Evolutionary conservation across 257 asterid genomes (phyloP), one percentile per base, ranked within the genome.

Genomic region (Rhazya stricta): DNA sequence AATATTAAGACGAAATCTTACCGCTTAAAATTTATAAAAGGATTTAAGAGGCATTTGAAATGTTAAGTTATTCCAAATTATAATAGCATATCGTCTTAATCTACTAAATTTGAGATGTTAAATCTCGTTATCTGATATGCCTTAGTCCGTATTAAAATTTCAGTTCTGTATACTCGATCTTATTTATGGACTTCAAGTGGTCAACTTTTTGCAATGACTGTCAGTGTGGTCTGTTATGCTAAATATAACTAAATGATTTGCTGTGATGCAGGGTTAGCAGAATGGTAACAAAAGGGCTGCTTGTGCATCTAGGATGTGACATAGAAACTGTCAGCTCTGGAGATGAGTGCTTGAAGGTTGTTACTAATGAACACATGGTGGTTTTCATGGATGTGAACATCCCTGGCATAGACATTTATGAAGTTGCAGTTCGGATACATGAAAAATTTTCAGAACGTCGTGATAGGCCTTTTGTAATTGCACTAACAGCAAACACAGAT

Each of bases 221-320:
- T 23, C 7, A 27, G 19, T 10, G 1, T 56, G 15, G 30, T 48
- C 34, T 65, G 1, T 65, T 15, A n/a, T n/a, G n/a, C n/a, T n/a
- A n/a, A n/a, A n/a, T n/a, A 13, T 32, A 7, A 57, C 30, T 50
- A 76, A 8, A 51, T 34, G 50, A n/a, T 39, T 74, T 45, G 6
- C 43, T 41, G 54, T 72, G 66, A 34, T 68, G 80, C 88, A 95
- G 99, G 82, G 91, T 92, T 72, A 93, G 98, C 48, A 94, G 96
- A 73, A 88, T 80, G 91, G 97, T 83, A 62, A 92, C 99, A 66
- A 89, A 85, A 88, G 94, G 93, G 72, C 96, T 95, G 57, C 91
- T 95, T 1, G 77, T 86, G 66, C 98, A 89, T 90, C 87, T 92
- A n/a, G 97, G 99, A 37, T 95, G 97, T 74, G 96, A 92, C 63